phyloP scores from a whole-genome alignment of 805 yeast genomes.

The Wickerhamiella musiphila region DNA sequence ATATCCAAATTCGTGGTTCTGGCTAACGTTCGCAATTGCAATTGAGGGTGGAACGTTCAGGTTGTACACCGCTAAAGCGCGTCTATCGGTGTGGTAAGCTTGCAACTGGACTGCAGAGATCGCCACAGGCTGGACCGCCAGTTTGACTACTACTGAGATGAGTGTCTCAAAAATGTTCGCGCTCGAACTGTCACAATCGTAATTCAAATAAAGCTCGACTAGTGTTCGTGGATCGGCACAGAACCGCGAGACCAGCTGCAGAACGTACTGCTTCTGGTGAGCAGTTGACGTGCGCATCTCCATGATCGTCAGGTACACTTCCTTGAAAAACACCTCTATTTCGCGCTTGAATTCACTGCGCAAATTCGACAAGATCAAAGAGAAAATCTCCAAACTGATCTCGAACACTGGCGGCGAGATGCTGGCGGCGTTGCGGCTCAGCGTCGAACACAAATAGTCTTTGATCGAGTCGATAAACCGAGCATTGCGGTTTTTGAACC shows the following conservation, averaged over 20 bases:
- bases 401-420: conserved; percentile 84
- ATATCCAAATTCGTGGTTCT: conserved; percentile 12
- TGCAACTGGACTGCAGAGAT: conserved; percentile 51
- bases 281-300: conserved; percentile 83
- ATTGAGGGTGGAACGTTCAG: conserved; percentile 57
- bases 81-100: conserved; percentile 33
- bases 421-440: conserved; percentile 86
- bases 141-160: conserved; percentile 56
- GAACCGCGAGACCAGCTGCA: conserved; percentile 63
- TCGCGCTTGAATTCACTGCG: conserved; percentile 82
- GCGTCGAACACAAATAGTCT: conserved; percentile 64
- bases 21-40: conserved; percentile 42
- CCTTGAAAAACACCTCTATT: conserved; percentile 82
- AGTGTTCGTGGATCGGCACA: conserved; percentile 80
- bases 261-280: conserved; percentile 79
- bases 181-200: conserved; percentile 70
- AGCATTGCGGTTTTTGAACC: conserved; percentile 23
- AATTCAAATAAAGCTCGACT: conserved; percentile 84
- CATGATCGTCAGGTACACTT: conserved; percentile 83
- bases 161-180: conserved; percentile 73
- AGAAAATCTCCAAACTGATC: conserved; percentile 78
- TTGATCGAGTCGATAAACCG: conserved; percentile 63
- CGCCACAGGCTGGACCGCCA: conserved; percentile 55
- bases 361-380: conserved; percentile 69
- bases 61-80: conserved; percentile 57